A percentile compares a stretch with the other conserved stretches of the same genome.
Conservation (phyloP, 75 land plant genomes). For the Cupressus sempervirens region DNA sequence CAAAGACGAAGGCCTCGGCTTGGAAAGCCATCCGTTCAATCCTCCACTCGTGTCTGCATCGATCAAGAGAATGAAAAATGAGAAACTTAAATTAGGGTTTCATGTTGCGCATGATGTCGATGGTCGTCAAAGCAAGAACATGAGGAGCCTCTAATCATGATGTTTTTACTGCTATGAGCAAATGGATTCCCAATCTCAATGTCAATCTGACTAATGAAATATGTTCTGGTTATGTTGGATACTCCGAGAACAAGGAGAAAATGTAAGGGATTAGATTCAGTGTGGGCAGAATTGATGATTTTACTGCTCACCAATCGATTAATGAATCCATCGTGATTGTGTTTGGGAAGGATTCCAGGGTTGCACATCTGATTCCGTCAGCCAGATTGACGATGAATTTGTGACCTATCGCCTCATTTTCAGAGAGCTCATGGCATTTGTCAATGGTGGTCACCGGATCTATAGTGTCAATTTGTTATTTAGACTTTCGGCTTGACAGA, state of each 20-base stretch:
- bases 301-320: slow-evolving; percentile 46
- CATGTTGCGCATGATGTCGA: slow-evolving; percentile 34
- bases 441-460: slow-evolving; percentile 64
- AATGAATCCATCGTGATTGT: slow-evolving; percentile 29
- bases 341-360: slow-evolving; percentile 31
- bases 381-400: slow-evolving; percentile 32
- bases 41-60: slow-evolving; percentile 62
- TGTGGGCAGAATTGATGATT: slow-evolving; percentile 32
- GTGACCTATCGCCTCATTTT: slow-evolving; percentile 25
- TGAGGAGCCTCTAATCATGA: slow-evolving; percentile 5
- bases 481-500: neutral
- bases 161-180: slow-evolving; percentile 25
- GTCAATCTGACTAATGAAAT: slow-evolving; percentile 47
- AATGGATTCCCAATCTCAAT: slow-evolving; percentile 49
- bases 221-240: slow-evolving; percentile 55
- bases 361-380: slow-evolving; percentile 43
- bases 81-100: slow-evolving; percentile 43
- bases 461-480: neutral
- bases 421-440: slow-evolving; percentile 60
- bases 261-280: slow-evolving; percentile 60
- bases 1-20: slow-evolving; percentile 26
- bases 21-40: slow-evolving; percentile 60
- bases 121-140: slow-evolving; percentile 16
- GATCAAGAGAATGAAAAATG: slow-evolving; percentile 43
- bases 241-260: slow-evolving; percentile 40